A percentile compares a stretch with the other conserved stretches of the same genome.
Evolutionary conservation across 78 protist species (phyloP).

Genomic region (Dictyostelium firmibasis): DNA sequence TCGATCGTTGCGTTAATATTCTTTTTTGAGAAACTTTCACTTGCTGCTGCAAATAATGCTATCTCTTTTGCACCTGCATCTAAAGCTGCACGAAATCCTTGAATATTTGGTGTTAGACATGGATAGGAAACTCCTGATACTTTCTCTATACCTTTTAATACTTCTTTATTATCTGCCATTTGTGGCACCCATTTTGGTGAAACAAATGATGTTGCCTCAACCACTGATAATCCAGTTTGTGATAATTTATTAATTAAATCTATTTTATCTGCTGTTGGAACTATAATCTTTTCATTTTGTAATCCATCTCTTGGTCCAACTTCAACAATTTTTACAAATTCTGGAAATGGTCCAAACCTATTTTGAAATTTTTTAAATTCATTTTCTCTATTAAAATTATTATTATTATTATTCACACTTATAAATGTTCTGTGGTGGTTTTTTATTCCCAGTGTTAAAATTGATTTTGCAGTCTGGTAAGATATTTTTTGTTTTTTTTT

Average conservation of each 20-base stretch:
- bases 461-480: neutral
- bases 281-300: slow-evolving; percentile 91
- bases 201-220: slow-evolving; percentile 94
- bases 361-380: neutral
- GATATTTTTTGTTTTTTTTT: too few species aligned
- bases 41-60: slow-evolving; percentile 91
- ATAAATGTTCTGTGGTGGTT: neutral
- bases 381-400: neutral
- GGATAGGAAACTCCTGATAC: slow-evolving; percentile 85
- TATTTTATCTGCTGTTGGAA: slow-evolving; percentile 84
- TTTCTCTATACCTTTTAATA: neutral
- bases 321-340: slow-evolving; percentile 91
- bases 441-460: neutral
- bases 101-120: slow-evolving; percentile 91
- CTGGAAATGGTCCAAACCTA: slow-evolving; percentile 84
- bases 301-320: slow-evolving; percentile 96
- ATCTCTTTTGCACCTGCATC: slow-evolving; percentile 86
- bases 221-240: slow-evolving; percentile 70
- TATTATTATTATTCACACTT: neutral
- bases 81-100: slow-evolving; percentile 86
- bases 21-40: slow-evolving; percentile 82
- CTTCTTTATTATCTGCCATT: slow-evolving; percentile 59
- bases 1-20: slow-evolving; percentile 87
- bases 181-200: slow-evolving; percentile 94
- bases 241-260: slow-evolving; percentile 86